phyloP scores from a whole-genome alignment of 1,284 basidiomycete genomes.

The Abortiporus biennis region DNA sequence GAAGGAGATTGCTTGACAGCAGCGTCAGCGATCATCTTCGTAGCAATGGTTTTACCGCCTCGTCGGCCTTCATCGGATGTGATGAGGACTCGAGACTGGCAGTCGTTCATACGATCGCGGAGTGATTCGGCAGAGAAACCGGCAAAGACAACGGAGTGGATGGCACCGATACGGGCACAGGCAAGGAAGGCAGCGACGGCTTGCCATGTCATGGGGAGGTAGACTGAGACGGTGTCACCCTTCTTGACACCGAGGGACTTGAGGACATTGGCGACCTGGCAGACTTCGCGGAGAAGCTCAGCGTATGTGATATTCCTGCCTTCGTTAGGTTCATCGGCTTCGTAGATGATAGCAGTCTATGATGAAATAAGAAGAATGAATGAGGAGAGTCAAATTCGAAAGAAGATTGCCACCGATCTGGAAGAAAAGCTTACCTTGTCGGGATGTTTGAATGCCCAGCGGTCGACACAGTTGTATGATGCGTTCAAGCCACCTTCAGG shows the following conservation, averaged over 20 bases:
- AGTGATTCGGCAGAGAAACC: slow-evolving; percentile 98
- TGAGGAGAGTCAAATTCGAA: slow-evolving; percentile 6
- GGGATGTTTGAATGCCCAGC: slow-evolving; percentile 90
- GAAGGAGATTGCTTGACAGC: slow-evolving; percentile 82
- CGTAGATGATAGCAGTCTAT: slow-evolving; percentile 93
- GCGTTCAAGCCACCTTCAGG: slow-evolving; percentile 86
- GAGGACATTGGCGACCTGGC: slow-evolving; percentile 88
- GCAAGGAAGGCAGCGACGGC: slow-evolving; percentile 95
- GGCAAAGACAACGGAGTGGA: slow-evolving; percentile 99
- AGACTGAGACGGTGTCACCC: slow-evolving; percentile 92
- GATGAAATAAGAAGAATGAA: not conserved
- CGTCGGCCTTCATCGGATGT: slow-evolving; percentile 94
- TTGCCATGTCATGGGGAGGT: slow-evolving; percentile 90
- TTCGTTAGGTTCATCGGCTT: slow-evolving; percentile 91
- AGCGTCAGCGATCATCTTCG: slow-evolving; percentile 93
- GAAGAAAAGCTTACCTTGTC: slow-evolving; percentile 57
- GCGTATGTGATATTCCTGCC: slow-evolving; percentile 76
- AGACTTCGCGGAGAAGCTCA: slow-evolving; percentile 89
- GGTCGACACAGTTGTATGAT: slow-evolving; percentile 96
- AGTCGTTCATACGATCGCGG: slow-evolving; percentile 90
- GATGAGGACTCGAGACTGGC: slow-evolving; percentile 85
- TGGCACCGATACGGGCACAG: slow-evolving; percentile 93
- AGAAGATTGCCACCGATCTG: no score
- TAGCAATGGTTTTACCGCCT: slow-evolving; percentile 93
- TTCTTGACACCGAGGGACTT: slow-evolving; percentile 89